Percentiles rank a stretch among this genome's conserved stretches.
These are phyloP conservation scores for Quercus glauca DNA, from an alignment of 306 rosid genomes.

Conservation along the genomic window DNA sequence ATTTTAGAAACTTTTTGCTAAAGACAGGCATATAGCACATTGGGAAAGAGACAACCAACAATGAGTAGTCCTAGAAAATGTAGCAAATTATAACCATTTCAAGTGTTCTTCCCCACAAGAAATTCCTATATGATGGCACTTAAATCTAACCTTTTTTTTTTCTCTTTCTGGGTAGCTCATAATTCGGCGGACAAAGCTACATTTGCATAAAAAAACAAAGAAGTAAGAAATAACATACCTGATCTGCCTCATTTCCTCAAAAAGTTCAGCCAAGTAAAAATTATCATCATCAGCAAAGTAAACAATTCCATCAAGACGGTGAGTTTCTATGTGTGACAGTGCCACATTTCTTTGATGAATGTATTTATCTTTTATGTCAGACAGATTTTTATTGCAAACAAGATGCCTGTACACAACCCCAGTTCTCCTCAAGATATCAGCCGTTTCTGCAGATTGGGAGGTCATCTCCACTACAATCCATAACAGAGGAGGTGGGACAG, in stretches of 20 bases:
- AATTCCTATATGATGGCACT: neutral
- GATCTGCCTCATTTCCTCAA: conserved; percentile 81
- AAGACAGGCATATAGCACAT: neutral
- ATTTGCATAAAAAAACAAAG: neutral
- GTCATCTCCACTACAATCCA: conserved; percentile 89
- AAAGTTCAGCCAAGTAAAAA: conserved; percentile 57
- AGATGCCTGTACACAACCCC: conserved; percentile 88
- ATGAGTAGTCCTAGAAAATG: neutral
- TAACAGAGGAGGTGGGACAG: conserved; percentile 60
- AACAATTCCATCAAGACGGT: conserved; percentile 80
- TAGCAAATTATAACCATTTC: neutral
- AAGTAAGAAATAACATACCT: conserved; percentile 44
- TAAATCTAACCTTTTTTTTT: neutral
- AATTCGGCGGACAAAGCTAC: neutral
- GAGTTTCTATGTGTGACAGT: conserved; percentile 76
- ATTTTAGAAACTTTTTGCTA: neutral
- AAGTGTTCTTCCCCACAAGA: neutral
- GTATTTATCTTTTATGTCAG: conserved; percentile 47
- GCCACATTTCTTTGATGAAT: conserved; percentile 75
- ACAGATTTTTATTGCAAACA: conserved; percentile 55
- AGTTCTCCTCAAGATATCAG: conserved; percentile 62
- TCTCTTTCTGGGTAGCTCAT: neutral
- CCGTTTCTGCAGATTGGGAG: conserved; percentile 82
- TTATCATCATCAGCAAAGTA: conserved; percentile 81
- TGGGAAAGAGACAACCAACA: neutral